A percentile compares a stretch with the other conserved stretches of the same genome.
Evolutionary conservation across 306 rosid genomes (phyloP).

Genomic region (Cicer yamashitae): DNA sequence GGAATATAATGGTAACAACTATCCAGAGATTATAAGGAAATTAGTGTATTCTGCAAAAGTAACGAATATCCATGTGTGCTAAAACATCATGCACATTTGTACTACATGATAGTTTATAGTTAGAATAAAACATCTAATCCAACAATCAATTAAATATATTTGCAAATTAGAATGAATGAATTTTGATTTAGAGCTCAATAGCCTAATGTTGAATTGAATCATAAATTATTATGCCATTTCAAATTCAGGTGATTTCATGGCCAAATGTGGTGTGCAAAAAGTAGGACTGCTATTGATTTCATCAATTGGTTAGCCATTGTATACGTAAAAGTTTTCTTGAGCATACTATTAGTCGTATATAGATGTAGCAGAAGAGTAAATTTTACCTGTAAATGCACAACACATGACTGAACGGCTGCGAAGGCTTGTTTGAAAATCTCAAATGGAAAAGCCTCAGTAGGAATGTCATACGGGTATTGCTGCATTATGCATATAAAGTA

Average conservation of each 20-base stretch:
- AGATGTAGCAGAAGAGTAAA: slow-evolving; percentile 18
- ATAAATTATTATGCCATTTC: slow-evolving; percentile 33
- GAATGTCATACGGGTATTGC: slow-evolving; percentile 99
- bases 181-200: background rate
- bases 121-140: background rate
- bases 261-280: slow-evolving; percentile 7
- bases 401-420: slow-evolving; percentile 97
- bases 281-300: background rate
- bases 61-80: background rate
- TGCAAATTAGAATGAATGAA: slow-evolving; percentile 25
- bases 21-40: slow-evolving; percentile 23
- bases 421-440: slow-evolving; percentile 98
- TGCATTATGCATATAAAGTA: slow-evolving; percentile 52
- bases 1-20: slow-evolving; percentile 22
- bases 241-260: slow-evolving; percentile 15
- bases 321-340: slow-evolving; percentile 7
- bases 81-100: slow-evolving; percentile 6
- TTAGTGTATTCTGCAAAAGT: slow-evolving; percentile 12
- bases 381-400: slow-evolving; percentile 93
- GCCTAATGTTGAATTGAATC: slow-evolving; percentile 23
- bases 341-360: background rate
- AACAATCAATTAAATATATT: slow-evolving; percentile 29
- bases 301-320: background rate
- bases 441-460: slow-evolving; percentile 96
- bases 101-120: too few relatives aligned